Evolutionary conservation across 371 early-diverging fungal species (phyloP), one percentile per base, ranked within the genome.

Genomic region (Rhizopus delemar): DNA sequence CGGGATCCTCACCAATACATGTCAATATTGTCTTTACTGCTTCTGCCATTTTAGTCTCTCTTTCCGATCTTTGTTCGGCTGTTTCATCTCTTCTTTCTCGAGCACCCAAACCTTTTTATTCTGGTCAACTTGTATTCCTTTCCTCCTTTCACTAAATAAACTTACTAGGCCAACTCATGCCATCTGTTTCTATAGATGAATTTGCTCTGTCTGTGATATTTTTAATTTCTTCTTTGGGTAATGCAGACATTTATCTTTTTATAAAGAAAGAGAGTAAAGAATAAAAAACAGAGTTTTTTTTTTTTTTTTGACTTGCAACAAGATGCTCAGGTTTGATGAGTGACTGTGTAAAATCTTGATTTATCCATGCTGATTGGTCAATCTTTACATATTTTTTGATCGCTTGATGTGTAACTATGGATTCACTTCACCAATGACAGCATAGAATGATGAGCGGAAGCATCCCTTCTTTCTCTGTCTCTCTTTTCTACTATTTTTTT

Each of bases 1-100:
- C 84, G 15, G 94, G 90, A 69, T 99, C 96, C 75, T 99, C 99
- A 41, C 99, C 99, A 51, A 99, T 83, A 68, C 92, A 92, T 60
- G 92, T 89, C 46, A 99, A 70, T 34, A 99, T 88, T 0, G 92
- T 92, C 50, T 81, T 81, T 29, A 99, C 94, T 7, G 98, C 94
- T 29, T 73, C 91, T 2, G 95, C 75, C 64, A 97, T 82, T 73
- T 89, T 90, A 36, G 84, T 70, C 48, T 90, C 71, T 41, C 96
- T 84, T 50, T 72, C 79, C 38, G 76, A 75, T 60, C 82, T 84
- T 68, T 90, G 84, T 46, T 85, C 89, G 5, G 76, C 78, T 4
- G 91, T 77, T 68, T 95, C 96, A 53, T 87, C 86, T 46, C 88
- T 76, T 36, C 98, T 88, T 46, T 81, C 71, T 56, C 84, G 75